These are phyloP conservation scores for Nepenthes alata DNA, from an alignment of 179 eudicot species.

Conservation along the genomic window DNA sequence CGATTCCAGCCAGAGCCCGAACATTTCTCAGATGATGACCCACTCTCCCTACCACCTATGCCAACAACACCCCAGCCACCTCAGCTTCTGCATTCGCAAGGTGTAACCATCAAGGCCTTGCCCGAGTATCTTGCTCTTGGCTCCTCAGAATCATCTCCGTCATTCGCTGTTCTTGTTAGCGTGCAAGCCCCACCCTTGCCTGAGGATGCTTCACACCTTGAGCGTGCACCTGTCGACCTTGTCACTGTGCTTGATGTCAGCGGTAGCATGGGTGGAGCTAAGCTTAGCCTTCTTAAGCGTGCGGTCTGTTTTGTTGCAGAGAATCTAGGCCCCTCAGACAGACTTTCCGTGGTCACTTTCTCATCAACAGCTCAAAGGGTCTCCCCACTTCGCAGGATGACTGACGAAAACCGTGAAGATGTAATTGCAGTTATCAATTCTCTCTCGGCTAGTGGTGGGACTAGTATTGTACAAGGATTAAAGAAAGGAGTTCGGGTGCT, in stretches of 20 bases:
- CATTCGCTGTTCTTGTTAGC: slow-evolving; percentile 28
- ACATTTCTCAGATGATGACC: slow-evolving; percentile 29
- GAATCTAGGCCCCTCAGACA: slow-evolving; percentile 43
- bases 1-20: slow-evolving; percentile 3
- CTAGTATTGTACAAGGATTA: slow-evolving; percentile 41
- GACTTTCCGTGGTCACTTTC: slow-evolving; percentile 58
- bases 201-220: slow-evolving; percentile 13
- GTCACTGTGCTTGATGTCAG: slow-evolving; percentile 61
- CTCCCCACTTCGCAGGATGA: slow-evolving; percentile 37
- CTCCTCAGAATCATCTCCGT: slow-evolving; percentile 9
- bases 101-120: slow-evolving; percentile 19
- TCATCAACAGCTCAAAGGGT: slow-evolving; percentile 38
- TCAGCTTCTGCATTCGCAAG: background rate
- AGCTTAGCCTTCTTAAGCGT: slow-evolving; percentile 44
- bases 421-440: slow-evolving; percentile 25
- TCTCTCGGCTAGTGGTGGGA: slow-evolving; percentile 19
- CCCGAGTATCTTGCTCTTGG: slow-evolving; percentile 22
- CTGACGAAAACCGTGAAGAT: slow-evolving; percentile 23
- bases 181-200: slow-evolving; percentile 26
- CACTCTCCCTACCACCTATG: slow-evolving; percentile 9
- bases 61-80: background rate
- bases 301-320: slow-evolving; percentile 58
- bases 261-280: slow-evolving; percentile 53
- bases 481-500: slow-evolving; percentile 31
- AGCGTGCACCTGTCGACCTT: slow-evolving; percentile 41